These are phyloP conservation scores for Zelonia costaricensis DNA, from an alignment of 208 protist species.

Conservation along the genomic window DNA sequence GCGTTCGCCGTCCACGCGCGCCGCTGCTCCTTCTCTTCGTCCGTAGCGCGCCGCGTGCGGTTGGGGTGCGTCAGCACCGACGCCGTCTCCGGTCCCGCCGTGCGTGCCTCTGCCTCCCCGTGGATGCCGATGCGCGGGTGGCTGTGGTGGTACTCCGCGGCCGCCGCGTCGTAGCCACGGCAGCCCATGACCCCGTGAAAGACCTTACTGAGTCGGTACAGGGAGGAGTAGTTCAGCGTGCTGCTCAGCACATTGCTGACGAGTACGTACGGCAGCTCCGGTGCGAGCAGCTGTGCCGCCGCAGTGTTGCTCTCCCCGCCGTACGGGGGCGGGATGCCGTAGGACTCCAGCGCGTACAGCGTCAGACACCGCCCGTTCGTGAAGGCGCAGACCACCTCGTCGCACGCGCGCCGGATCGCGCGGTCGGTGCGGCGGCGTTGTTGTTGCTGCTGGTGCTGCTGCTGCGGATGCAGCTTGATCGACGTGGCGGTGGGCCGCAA, in stretches of 20 bases:
- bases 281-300: conserved; percentile 15
- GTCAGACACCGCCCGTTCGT: conserved; percentile 38
- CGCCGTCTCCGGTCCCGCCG: neutral
- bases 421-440: conserved; percentile 16
- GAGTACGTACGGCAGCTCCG: conserved; percentile 41
- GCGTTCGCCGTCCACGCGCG: conserved; percentile 22
- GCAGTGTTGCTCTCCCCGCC: neutral
- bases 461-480: neutral
- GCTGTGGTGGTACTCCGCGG: neutral
- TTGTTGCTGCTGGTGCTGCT: neutral
- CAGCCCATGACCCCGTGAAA: conserved; percentile 33
- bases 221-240: conserved; percentile 41
- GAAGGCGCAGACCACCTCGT: conserved; percentile 62
- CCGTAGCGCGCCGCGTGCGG: conserved; percentile 19
- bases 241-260: conserved; percentile 46
- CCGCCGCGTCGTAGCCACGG: neutral
- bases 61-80: conserved; percentile 10
- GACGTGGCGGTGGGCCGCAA: neutral
- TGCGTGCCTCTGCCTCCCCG: neutral
- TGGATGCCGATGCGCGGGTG: neutral
- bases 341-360: conserved; percentile 37
- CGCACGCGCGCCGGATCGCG: conserved; percentile 51
- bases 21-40: conserved; percentile 14
- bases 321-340: conserved; percentile 32
- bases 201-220: conserved; percentile 45